Conservation (phyloP, 768 basidiomycete species). For the Termitomyces sp. region DNA sequence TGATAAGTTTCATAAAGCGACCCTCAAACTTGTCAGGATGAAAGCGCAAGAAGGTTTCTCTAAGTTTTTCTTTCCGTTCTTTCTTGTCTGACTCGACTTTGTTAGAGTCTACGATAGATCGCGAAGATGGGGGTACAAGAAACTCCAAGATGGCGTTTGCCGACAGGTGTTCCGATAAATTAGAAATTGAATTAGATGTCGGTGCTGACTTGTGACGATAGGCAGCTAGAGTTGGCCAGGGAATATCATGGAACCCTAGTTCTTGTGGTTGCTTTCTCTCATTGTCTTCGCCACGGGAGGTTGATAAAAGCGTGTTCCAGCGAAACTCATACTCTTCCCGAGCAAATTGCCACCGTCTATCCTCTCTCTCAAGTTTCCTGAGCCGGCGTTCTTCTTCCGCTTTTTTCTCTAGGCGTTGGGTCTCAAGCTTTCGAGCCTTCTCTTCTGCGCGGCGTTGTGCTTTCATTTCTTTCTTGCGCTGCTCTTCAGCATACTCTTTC, state of each 20-base stretch:
- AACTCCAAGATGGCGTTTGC: constrained; percentile 51
- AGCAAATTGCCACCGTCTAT: constrained; percentile 35
- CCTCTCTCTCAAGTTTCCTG: constrained; percentile 43
- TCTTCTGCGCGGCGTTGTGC: constrained; percentile 49
- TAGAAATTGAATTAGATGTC: constrained; percentile 4
- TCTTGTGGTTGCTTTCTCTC: constrained; percentile 9
- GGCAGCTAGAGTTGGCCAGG: constrained; percentile 57
- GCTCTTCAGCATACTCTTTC: constrained; percentile 57
- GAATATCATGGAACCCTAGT: constrained; percentile 55
- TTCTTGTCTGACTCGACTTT: constrained; percentile 29
- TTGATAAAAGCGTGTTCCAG: constrained; percentile 48
- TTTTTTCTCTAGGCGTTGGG: constrained; percentile 39
- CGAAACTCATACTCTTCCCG: constrained; percentile 48
- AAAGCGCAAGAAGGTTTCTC: constrained; percentile 67
- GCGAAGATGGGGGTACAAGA: constrained; percentile 31
- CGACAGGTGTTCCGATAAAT: constrained; percentile 46
- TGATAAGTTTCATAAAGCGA: constrained; percentile 51
- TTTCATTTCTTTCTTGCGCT: constrained; percentile 45
- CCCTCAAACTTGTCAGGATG: constrained; percentile 84
- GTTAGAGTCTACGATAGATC: constrained; percentile 6
- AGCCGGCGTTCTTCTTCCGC: constrained; percentile 47
- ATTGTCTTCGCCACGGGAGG: constrained; percentile 17
- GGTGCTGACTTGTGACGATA: constrained; percentile 19
- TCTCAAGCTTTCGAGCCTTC: constrained; percentile 50
- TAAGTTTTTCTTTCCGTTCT: constrained; percentile 51